Evolutionary conservation across 2,329 filamentous ascomycete genomes (phyloP).

Genomic region (Talaromyces sp.): DNA sequence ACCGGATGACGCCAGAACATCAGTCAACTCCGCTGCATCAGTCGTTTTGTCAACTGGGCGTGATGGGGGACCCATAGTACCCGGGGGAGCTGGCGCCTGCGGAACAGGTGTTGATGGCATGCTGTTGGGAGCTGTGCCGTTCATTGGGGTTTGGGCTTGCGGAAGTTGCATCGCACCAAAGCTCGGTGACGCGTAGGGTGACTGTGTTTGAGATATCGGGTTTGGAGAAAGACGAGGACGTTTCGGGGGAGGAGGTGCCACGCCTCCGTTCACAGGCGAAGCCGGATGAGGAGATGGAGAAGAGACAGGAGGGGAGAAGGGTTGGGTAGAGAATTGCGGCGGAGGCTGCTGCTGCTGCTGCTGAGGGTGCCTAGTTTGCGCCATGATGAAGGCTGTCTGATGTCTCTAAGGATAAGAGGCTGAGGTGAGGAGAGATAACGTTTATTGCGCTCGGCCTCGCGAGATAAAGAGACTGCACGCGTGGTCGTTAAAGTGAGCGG

Average conservation of each 20-base stretch:
- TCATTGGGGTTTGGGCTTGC: conserved; percentile 36
- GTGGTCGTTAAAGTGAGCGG: conserved; percentile 39
- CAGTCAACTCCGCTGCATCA: conserved; percentile 71
- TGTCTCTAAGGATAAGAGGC: conserved; percentile 10
- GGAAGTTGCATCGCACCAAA: conserved; percentile 52
- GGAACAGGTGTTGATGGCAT: conserved; percentile 58
- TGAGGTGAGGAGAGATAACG: conserved; percentile 11
- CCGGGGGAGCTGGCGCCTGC: conserved; percentile 42
- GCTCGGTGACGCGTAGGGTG: conserved; percentile 66
- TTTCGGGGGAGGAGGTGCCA: conserved; percentile 71
- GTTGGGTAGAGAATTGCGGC: conserved; percentile 54
- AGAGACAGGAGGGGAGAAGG: conserved; percentile 66
- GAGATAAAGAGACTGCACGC: conserved; percentile 31
- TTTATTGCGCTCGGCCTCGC: conserved; percentile 26
- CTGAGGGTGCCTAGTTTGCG: conserved; percentile 56
- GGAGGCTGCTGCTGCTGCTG: conserved; percentile 44
- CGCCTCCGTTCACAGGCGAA: conserved; percentile 50
- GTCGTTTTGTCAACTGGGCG: conserved; percentile 58
- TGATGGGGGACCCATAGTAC: conserved; percentile 66
- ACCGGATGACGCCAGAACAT: conserved; percentile 80
- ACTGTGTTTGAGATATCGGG: conserved; percentile 59
- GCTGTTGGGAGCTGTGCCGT: conserved; percentile 53
- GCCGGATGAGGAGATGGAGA: conserved; percentile 63
- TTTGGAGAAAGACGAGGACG: conserved; percentile 72
- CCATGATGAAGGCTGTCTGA: conserved; percentile 50